A percentile compares a stretch with the other conserved stretches of the same genome.
Conservation (phyloP, 2,329 filamentous ascomycete species). For the Orbilia blumenaviensis region DNA sequence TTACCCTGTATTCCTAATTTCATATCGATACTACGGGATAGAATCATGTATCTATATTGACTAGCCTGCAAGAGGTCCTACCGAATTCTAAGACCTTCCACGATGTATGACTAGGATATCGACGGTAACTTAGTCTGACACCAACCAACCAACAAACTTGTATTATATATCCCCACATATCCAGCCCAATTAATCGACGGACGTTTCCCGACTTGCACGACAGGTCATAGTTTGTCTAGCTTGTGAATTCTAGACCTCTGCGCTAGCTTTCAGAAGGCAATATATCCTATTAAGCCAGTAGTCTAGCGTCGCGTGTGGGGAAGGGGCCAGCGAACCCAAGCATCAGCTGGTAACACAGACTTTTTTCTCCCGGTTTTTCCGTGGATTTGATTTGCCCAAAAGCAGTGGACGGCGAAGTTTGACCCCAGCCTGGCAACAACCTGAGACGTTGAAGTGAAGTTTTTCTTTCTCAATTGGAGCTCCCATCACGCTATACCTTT, state of each 20-base stretch:
- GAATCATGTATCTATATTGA: too few relatives aligned
- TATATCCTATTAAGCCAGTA: slow-evolving; percentile 2
- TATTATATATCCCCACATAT: background rate
- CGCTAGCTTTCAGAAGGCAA: background rate
- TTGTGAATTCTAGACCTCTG: background rate
- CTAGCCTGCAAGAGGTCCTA: too few relatives aligned
- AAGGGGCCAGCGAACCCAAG: background rate
- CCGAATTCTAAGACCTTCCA: background rate
- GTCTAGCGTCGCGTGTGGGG: slow-evolving; percentile 10
- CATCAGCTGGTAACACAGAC: slow-evolving; percentile 33
- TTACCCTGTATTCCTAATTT: background rate
- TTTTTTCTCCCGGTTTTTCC: background rate
- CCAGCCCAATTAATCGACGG: slow-evolving; percentile 14
- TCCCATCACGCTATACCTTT: slow-evolving; percentile 2
- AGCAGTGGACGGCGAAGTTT: slow-evolving; percentile 33
- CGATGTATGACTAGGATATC: background rate
- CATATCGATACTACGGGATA: too few relatives aligned
- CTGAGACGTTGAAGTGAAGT: slow-evolving; percentile 1
- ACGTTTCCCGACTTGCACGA: slow-evolving; percentile 27
- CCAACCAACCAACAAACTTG: background rate
- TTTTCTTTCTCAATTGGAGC: slow-evolving; percentile 21
- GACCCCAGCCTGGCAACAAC: background rate
- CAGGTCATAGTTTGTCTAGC: background rate
- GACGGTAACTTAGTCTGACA: background rate
- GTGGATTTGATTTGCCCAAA: slow-evolving; percentile 41